Evolutionary conservation across 768 basidiomycete genomes (phyloP).

Genomic region (Calocybe indica): DNA sequence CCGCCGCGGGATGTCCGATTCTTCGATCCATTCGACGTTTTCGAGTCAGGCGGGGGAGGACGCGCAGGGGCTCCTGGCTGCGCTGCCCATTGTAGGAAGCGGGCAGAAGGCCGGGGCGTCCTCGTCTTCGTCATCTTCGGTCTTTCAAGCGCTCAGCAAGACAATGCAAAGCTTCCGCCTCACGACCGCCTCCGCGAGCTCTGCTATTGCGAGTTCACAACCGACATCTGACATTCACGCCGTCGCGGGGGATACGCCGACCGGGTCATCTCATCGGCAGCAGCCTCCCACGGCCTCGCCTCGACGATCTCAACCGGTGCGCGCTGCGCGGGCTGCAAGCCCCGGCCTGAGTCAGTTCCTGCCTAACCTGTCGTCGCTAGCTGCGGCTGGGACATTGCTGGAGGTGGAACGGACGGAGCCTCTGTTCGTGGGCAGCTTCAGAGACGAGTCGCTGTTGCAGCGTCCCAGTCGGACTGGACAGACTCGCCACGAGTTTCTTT

Average conservation of each 20-base stretch:
- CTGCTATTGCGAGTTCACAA: too few species aligned
- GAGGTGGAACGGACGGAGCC: conserved; percentile 20
- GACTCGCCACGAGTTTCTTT: conserved; percentile 20
- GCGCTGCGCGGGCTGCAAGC: conserved; percentile 4
- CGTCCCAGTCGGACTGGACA: conserved; percentile 14
- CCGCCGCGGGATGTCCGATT: conserved; percentile 83
- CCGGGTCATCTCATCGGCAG: too few species aligned
- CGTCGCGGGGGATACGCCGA: too few species aligned
- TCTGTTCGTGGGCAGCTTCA: conserved; percentile 26
- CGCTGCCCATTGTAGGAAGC: background rate
- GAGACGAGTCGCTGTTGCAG: conserved; percentile 28
- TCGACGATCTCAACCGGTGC: conserved; percentile 4
- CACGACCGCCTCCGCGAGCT: conserved; percentile 5
- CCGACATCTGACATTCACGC: too few species aligned
- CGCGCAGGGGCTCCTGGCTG: conserved; percentile 2
- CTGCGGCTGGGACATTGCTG: conserved; percentile 18
- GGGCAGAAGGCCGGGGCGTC: background rate
- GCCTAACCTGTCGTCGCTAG: conserved; percentile 23
- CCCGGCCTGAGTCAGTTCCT: conserved; percentile 13
- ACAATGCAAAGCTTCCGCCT: conserved; percentile 45
- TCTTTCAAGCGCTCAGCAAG: conserved; percentile 48
- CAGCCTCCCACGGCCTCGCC: background rate
- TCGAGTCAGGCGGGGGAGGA: conserved; percentile 42
- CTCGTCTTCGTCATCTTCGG: conserved; percentile 20
- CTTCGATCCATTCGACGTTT: conserved; percentile 87